Conservation (phyloP, 495 filamentous ascomycete species). For the Haplographium delicatum region DNA sequence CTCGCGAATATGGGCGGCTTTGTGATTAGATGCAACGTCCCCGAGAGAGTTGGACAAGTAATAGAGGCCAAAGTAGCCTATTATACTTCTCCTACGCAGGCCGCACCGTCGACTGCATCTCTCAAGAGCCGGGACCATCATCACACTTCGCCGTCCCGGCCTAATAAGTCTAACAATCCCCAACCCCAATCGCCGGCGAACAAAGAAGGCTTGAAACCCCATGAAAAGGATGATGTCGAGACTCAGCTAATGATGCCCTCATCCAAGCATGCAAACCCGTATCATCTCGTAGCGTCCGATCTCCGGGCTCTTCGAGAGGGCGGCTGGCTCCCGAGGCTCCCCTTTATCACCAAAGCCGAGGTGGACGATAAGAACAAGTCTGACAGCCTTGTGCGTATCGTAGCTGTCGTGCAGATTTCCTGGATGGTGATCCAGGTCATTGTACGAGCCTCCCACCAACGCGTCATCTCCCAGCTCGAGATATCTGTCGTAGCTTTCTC, state of each 20-base stretch:
- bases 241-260: not conserved
- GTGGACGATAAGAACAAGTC: slow-evolving; percentile 35
- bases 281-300: not conserved
- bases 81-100: not conserved
- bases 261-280: not conserved
- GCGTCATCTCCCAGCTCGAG: slow-evolving; percentile 32
- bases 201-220: too few species aligned
- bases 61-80: not conserved
- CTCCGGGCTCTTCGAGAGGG: not conserved
- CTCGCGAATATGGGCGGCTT: slow-evolving; percentile 41
- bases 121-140: not conserved
- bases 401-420: slow-evolving; percentile 27
- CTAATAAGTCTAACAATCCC: not conserved
- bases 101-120: not conserved
- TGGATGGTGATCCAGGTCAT: slow-evolving; percentile 30
- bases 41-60: not conserved
- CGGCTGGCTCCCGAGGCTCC: not conserved
- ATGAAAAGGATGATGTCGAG: not conserved
- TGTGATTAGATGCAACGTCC: slow-evolving; percentile 27
- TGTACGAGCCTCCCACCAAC: slow-evolving; percentile 16
- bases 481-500: slow-evolving; percentile 29
- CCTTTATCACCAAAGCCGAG: slow-evolving; percentile 20
- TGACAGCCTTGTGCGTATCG: slow-evolving; percentile 27
- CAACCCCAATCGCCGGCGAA: too few species aligned
- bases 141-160: not conserved